phyloP scores from a whole-genome alignment of 1,139 yeast species.

The Candida tetrigidarum region DNA sequence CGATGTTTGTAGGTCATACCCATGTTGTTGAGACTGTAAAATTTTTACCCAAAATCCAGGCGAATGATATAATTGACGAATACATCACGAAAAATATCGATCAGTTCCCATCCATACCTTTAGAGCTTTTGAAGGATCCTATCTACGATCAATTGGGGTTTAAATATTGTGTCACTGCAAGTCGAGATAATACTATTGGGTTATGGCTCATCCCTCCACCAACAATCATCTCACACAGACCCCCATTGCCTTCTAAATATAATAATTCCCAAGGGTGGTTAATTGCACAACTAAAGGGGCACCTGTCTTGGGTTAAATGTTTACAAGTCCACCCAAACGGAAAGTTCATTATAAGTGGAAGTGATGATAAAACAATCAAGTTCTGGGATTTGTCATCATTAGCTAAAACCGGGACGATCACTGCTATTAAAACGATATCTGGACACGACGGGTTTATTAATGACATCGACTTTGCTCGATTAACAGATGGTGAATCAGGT shows the following conservation, averaged over 20 bases:
- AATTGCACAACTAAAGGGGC: conserved; percentile 64
- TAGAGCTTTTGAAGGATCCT: conserved; percentile 31
- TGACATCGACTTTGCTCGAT: conserved; percentile 63
- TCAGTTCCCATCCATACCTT: conserved; percentile 40
- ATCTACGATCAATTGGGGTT: conserved; percentile 50
- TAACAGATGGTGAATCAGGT: conserved; percentile 20
- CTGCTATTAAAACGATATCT: conserved; percentile 50
- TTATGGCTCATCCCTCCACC: conserved; percentile 81
- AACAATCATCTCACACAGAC: conserved; percentile 49
- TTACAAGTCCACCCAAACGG: conserved; percentile 79
- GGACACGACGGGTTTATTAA: conserved; percentile 81
- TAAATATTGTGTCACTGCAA: conserved; percentile 76
- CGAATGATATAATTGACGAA: conserved; percentile 55
- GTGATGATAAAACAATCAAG: conserved; percentile 79
- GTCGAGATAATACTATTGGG: conserved; percentile 77
- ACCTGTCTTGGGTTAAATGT: conserved; percentile 85
- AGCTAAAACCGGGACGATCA: conserved; percentile 46
- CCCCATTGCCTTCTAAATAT: conserved; percentile 56
- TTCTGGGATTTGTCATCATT: conserved; percentile 76
- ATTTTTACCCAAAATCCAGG: conserved; percentile 58
- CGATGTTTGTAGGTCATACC: conserved; percentile 73
- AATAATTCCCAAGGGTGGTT: conserved; percentile 64
- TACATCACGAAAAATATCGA: conserved; percentile 39
- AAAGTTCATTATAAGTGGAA: conserved; percentile 66
- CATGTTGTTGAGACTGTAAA: conserved; percentile 82